Evolutionary conservation across 495 filamentous ascomycete genomes (phyloP).

Genomic region (Sporormia fimetaria): DNA sequence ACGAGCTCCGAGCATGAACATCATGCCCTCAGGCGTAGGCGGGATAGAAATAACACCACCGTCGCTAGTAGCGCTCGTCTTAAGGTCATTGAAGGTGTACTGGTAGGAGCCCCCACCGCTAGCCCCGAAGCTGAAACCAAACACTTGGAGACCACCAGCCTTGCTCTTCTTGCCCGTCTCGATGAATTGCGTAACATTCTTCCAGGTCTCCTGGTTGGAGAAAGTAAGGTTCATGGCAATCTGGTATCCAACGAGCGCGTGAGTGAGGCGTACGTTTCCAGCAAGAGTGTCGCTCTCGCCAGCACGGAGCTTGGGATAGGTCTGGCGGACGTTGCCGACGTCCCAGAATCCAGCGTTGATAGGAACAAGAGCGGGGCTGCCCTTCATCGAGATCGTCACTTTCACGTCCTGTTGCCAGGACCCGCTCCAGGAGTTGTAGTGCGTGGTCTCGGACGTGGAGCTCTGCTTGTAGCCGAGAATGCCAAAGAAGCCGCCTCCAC

Average conservation of each 20-base stretch:
- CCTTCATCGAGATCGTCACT: conserved; percentile 4
- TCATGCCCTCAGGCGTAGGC: conserved; percentile 7
- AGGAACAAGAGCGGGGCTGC: conserved; percentile 4
- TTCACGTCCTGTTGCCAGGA: conserved; percentile 4
- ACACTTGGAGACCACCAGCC: conserved; percentile 2
- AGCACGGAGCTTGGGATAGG: conserved; percentile 6
- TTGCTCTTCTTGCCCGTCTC: conserved; percentile 6
- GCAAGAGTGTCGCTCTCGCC: conserved; percentile 3
- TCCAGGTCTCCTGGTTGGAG: conserved; percentile 6
- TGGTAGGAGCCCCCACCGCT: conserved; percentile 1
- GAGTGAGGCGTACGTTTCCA: conserved; percentile 3
- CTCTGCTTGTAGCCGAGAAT: conserved; percentile 5
- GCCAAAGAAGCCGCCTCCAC: conserved; percentile 3
- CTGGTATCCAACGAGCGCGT: conserved; percentile 5
- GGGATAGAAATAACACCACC: conserved; percentile 6
- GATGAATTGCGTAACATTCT: conserved; percentile 8
- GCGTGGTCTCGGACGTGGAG: conserved; percentile 1
- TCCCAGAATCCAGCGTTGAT: conserved; percentile 11
- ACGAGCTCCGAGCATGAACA: conserved; percentile 2
- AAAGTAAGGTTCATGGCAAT: conserved; percentile 2
- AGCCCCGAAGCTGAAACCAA: conserved; percentile 9
- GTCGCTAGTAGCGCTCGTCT: conserved; percentile 2
- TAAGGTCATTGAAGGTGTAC: conserved; percentile 1
- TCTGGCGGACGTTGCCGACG: conserved; percentile 5
- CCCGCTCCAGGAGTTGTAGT: conserved; percentile 10